These are phyloP conservation scores for Kwoniella pini DNA, from an alignment of 768 basidiomycete genomes.

Conservation along the genomic window DNA sequence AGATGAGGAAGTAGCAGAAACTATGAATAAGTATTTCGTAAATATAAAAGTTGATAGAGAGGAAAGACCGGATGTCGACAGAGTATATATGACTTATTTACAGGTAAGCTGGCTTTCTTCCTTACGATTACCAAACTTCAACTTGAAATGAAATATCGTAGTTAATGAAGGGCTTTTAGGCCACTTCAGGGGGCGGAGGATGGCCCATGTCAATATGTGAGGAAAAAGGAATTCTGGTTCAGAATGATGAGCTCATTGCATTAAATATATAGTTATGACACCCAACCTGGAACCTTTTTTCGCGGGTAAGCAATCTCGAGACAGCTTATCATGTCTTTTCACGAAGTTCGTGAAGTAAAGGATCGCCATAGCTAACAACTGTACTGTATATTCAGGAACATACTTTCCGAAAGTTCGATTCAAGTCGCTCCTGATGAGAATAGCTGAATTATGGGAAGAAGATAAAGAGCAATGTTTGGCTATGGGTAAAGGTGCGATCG, in stretches of 20 bases:
- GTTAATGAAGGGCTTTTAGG: too few relatives aligned
- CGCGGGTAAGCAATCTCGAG: constrained; percentile 32
- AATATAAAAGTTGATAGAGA: constrained; percentile 58
- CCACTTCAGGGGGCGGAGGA: constrained; percentile 47
- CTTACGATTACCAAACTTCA: neutral
- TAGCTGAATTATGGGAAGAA: constrained; percentile 46
- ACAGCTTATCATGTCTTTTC: neutral
- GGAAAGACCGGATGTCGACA: constrained; percentile 58
- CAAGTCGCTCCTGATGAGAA: constrained; percentile 31
- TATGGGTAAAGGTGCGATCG: constrained; percentile 39
- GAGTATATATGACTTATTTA: constrained; percentile 59
- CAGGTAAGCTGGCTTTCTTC: constrained; percentile 35
- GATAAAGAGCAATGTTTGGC: constrained; percentile 35
- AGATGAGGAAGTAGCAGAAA: constrained; percentile 53
- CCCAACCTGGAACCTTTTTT: constrained; percentile 47
- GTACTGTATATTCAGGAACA: constrained; percentile 30
- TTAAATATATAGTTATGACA: constrained; percentile 42
- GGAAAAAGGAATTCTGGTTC: constrained; percentile 14
- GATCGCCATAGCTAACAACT: constrained; percentile 3
- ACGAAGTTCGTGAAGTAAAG: too few relatives aligned
- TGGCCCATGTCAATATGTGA: constrained; percentile 52
- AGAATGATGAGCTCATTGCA: too few relatives aligned
- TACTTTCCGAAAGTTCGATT: constrained; percentile 45
- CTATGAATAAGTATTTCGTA: constrained; percentile 57
- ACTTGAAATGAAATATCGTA: neutral